phyloP scores from a whole-genome alignment of 2,329 filamentous ascomycete genomes.

The Waltergamsia citrina region DNA sequence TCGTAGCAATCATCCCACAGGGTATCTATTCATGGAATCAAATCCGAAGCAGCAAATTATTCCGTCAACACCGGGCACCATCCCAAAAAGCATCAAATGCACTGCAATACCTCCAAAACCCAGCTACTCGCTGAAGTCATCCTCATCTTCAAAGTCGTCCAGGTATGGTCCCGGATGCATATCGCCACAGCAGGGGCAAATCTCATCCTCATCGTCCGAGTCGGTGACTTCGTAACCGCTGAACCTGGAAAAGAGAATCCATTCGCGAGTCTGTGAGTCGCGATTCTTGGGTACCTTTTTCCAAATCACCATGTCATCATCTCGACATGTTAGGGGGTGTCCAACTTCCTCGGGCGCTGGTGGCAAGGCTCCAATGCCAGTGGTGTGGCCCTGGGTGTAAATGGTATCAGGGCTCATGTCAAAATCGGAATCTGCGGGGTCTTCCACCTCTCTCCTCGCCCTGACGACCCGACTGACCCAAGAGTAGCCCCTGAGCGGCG shows the following conservation, averaged over 20 bases:
- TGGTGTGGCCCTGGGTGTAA: slow-evolving; percentile 10
- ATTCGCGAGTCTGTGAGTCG: slow-evolving; percentile 29
- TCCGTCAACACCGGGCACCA: no score
- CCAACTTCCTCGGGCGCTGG: slow-evolving; percentile 30
- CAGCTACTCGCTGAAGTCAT: no score
- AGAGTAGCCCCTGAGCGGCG: slow-evolving; percentile 24
- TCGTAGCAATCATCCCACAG: no score
- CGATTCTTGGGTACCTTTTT: slow-evolving; percentile 35
- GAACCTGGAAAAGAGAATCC: slow-evolving; percentile 35
- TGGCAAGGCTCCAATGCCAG: slow-evolving; percentile 23
- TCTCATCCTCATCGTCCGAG: slow-evolving; percentile 22
- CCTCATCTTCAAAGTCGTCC: slow-evolving; percentile 6
- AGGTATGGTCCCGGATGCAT: slow-evolving; percentile 23
- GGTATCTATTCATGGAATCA: no score
- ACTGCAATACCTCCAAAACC: no score
- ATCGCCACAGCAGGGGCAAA: slow-evolving; percentile 30
- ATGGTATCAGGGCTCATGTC: slow-evolving; percentile 10
- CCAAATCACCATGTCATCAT: slow-evolving; percentile 38
- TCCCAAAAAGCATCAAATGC: no score
- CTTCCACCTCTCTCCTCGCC: slow-evolving; percentile 22
- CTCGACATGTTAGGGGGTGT: slow-evolving; percentile 28
- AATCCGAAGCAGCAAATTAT: no score
- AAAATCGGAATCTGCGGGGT: slow-evolving; percentile 12
- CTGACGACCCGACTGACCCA: slow-evolving; percentile 36
- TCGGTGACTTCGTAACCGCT: slow-evolving; percentile 26